Conservation (phyloP, 345 rosid species). For the Isatis tinctoria region DNA sequence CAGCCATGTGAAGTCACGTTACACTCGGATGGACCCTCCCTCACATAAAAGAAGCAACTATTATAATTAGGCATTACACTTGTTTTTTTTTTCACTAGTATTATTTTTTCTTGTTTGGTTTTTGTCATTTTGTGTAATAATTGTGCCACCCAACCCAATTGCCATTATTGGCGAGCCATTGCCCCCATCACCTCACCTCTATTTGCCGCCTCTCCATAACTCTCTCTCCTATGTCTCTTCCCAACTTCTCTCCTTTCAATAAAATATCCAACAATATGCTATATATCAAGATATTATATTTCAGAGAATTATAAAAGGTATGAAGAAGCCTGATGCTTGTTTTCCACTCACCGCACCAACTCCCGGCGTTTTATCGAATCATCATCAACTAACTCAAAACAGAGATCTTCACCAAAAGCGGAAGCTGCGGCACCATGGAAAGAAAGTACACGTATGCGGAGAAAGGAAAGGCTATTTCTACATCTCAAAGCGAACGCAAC, state of each 20-base stretch:
- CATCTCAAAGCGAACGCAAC: too few relatives aligned
- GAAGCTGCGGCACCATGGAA: too few relatives aligned
- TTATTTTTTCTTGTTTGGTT: background rate
- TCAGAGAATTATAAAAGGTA: background rate
- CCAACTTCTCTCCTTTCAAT: background rate
- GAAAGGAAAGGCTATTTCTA: too few relatives aligned
- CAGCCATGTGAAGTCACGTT: constrained; percentile 33
- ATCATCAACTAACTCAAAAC: too few relatives aligned
- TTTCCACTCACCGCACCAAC: too few relatives aligned
- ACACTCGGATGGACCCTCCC: constrained; percentile 20
- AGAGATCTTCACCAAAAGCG: too few relatives aligned
- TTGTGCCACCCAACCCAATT: constrained; percentile 29
- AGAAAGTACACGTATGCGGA: too few relatives aligned
- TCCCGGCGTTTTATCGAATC: too few relatives aligned
- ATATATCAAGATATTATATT: background rate
- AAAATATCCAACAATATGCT: background rate
- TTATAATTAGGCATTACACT: constrained; percentile 6
- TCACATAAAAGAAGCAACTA: constrained; percentile 1
- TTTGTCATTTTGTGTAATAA: constrained; percentile 30
- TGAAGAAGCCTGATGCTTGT: background rate
- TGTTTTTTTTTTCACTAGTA: background rate
- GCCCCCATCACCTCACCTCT: constrained; percentile 21
- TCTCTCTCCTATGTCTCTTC: background rate
- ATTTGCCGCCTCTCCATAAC: constrained; percentile 17
- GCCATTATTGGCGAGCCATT: constrained; percentile 27